Conservation (phyloP, 1,284 basidiomycete genomes). For the Boletus calvinii region DNA sequence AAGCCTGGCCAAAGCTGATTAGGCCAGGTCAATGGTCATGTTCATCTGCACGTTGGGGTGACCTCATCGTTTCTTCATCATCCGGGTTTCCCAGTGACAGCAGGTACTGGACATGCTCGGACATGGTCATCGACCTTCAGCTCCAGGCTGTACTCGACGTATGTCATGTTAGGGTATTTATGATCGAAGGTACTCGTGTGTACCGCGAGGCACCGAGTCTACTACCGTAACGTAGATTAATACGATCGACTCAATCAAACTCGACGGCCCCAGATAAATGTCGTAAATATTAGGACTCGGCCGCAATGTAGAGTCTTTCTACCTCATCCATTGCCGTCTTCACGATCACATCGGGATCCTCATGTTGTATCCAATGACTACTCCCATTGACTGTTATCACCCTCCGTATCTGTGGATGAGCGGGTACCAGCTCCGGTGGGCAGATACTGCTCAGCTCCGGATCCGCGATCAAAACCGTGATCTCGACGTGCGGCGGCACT, state of each 20-base stretch:
- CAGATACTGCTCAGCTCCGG: slow-evolving; percentile 10
- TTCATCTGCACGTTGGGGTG: too few species aligned
- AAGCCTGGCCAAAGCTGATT: too few species aligned
- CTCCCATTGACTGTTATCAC: slow-evolving; percentile 11
- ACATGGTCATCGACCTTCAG: slow-evolving; percentile 14
- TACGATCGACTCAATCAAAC: too few species aligned
- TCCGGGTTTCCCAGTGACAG: slow-evolving; percentile 18
- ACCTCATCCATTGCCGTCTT: slow-evolving; percentile 7
- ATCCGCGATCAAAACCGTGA: slow-evolving; percentile 22
- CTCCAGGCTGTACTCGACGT: too few species aligned
- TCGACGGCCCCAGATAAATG: too few species aligned
- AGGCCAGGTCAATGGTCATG: too few species aligned
- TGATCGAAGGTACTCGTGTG: too few species aligned
- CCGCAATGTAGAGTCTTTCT: slow-evolving; percentile 8
- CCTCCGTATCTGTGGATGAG: slow-evolving; percentile 13
- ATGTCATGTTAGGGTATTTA: too few species aligned
- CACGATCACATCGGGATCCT: slow-evolving; percentile 13
- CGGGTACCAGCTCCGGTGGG: slow-evolving; percentile 2
- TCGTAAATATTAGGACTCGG: too few species aligned
- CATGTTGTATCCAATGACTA: slow-evolving; percentile 22
- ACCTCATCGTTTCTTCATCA: neutral
- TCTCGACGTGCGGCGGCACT: slow-evolving; percentile 16
- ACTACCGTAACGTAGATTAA: too few species aligned
- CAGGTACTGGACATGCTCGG: slow-evolving; percentile 11
- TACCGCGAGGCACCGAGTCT: too few species aligned